These are phyloP conservation scores for Sphagnum contortum DNA, from an alignment of 225 moss, liverwort and hornwort genomes.

Conservation along the genomic window DNA sequence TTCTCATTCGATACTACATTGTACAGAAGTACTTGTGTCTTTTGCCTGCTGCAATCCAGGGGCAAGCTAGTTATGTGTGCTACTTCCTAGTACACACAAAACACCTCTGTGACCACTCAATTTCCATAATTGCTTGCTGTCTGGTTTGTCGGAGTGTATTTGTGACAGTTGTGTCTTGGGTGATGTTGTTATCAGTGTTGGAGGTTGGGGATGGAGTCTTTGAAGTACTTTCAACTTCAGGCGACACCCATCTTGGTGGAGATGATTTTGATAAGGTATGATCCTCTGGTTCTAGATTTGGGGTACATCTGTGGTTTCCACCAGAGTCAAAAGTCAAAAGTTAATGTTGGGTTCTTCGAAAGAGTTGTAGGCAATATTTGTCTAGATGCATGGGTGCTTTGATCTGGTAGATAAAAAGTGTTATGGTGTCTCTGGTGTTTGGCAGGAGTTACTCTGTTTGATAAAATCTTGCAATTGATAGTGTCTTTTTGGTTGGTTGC, in stretches of 20 bases:
- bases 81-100: background rate
- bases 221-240: conserved; percentile 80
- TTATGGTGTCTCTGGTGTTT: background rate
- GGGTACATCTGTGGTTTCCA: too few relatives aligned
- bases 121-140: background rate
- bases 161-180: too few relatives aligned
- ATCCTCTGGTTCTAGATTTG: background rate
- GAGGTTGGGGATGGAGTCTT: conserved; percentile 91
- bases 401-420: background rate
- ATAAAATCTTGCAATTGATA: too few relatives aligned
- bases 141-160: background rate
- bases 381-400: background rate
- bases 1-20: background rate
- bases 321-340: background rate
- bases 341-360: background rate
- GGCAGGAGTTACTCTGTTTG: background rate
- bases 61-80: background rate
- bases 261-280: conserved; percentile 94
- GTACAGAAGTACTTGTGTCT: background rate
- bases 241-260: conserved; percentile 90
- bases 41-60: background rate
- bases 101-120: background rate
- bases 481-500: background rate
- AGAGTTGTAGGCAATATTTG: background rate
- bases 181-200: conserved; percentile 30